These are phyloP conservation scores for Alternaria angustiovoidea DNA, from an alignment of 2,329 filamentous ascomycete species.

Conservation along the genomic window DNA sequence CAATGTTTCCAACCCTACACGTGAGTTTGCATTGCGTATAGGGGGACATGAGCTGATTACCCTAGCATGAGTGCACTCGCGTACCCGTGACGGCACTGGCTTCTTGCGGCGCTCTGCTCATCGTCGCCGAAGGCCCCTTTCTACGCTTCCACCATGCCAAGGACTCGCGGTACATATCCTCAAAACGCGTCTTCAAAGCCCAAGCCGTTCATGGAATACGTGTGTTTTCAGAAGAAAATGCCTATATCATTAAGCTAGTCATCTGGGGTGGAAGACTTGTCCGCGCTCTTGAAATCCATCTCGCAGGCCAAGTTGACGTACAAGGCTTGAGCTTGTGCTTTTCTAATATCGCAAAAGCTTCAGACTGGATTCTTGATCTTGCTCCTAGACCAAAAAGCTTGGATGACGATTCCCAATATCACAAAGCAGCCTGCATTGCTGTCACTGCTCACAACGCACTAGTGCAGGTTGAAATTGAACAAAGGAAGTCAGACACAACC, in stretches of 20 bases:
- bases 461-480: conserved; percentile 57
- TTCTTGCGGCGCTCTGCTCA: conserved; percentile 46
- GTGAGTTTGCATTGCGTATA: conserved; percentile 29
- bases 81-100: conserved; percentile 58
- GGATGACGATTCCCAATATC: conserved; percentile 14
- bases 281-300: conserved; percentile 52
- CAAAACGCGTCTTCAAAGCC: conserved; percentile 66
- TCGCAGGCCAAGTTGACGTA: conserved; percentile 34
- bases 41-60: conserved; percentile 22
- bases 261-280: conserved; percentile 55
- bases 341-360: conserved; percentile 32
- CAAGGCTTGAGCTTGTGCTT: conserved; percentile 23
- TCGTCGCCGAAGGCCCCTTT: conserved; percentile 55
- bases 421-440: conserved; percentile 33
- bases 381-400: conserved; percentile 24
- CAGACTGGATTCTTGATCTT: conserved; percentile 52
- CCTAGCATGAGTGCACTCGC: conserved; percentile 50
- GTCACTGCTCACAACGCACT: conserved; percentile 91
- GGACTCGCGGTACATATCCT: conserved; percentile 32
- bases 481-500: conserved; percentile 5
- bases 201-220: conserved; percentile 78
- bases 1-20: conserved; percentile 48
- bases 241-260: conserved; percentile 38
- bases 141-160: conserved; percentile 50
- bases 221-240: conserved; percentile 44